phyloP scores from a whole-genome alignment of 306 rosid species.

The Acacia confusa region DNA sequence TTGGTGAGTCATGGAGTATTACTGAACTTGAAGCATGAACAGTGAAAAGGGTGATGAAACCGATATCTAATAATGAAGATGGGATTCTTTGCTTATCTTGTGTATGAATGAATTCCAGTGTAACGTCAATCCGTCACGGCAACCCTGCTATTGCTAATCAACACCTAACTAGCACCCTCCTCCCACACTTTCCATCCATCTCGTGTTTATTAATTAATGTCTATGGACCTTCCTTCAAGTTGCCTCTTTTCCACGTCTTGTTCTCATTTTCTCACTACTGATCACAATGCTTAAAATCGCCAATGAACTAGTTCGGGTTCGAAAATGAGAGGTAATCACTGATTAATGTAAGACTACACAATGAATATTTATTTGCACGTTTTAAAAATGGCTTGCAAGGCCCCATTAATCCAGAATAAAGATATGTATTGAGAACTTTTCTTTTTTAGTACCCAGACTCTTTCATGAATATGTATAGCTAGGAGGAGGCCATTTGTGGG shows the following conservation, averaged over 20 bases:
- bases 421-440: no score
- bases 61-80: slow-evolving; percentile 39
- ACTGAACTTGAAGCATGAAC: neutral
- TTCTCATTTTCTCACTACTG: no score
- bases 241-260: no score
- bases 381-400: neutral
- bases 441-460: no score
- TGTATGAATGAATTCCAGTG: slow-evolving; percentile 33
- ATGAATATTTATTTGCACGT: no score
- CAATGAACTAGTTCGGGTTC: no score
- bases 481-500: neutral
- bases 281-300: no score
- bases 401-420: neutral
- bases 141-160: neutral
- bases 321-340: no score
- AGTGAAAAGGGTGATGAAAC: slow-evolving; percentile 36
- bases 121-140: slow-evolving; percentile 46
- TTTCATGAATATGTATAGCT: neutral
- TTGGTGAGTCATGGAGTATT: neutral
- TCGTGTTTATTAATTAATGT: no score
- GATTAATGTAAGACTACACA: no score
- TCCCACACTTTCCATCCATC: no score
- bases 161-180: neutral
- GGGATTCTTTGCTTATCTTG: slow-evolving; percentile 39
- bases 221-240: no score